These are phyloP conservation scores for Protostelium mycophagum DNA, from an alignment of 78 protist species.

Conservation along the genomic window DNA sequence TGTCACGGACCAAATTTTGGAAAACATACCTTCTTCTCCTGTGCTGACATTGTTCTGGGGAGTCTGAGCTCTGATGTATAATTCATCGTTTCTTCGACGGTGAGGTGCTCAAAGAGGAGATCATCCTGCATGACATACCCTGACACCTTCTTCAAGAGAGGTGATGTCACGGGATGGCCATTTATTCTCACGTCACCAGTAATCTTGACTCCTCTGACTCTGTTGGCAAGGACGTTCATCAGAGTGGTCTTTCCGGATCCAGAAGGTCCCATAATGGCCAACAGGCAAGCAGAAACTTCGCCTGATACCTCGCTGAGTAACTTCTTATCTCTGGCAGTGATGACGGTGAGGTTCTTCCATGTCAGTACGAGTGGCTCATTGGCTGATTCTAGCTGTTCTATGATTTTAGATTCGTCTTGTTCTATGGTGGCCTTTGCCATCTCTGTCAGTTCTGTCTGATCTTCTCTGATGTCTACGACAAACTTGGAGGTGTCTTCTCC, in stretches of 20 bases:
- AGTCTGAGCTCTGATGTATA: slow-evolving; percentile 52
- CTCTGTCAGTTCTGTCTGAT: neutral
- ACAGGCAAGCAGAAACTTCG: slow-evolving; percentile 21
- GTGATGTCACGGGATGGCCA: slow-evolving; percentile 20
- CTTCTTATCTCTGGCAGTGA: neutral
- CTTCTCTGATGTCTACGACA: neutral
- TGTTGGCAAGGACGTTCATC: slow-evolving; percentile 42
- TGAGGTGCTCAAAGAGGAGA: slow-evolving; percentile 47
- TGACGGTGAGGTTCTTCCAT: neutral
- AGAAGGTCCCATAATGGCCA: slow-evolving; percentile 65
- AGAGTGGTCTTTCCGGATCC: slow-evolving; percentile 55
- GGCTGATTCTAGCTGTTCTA: neutral
- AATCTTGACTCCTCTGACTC: slow-evolving; percentile 39
- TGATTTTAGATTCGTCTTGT: neutral
- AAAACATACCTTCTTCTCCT: slow-evolving; percentile 19
- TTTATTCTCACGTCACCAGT: slow-evolving; percentile 34
- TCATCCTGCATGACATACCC: slow-evolving; percentile 40
- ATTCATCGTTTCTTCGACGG: slow-evolving; percentile 27
- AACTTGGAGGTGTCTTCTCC: neutral
- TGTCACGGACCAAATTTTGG: too few relatives aligned
- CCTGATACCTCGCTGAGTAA: neutral
- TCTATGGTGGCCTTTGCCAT: neutral
- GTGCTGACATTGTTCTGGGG: slow-evolving; percentile 15
- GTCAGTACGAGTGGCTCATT: neutral
- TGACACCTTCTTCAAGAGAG: slow-evolving; percentile 58